Percentiles rank a stretch among this genome's conserved stretches.
These are phyloP conservation scores for Paecilomyces niveus DNA, from an alignment of 2,329 filamentous ascomycete species.

Conservation along the genomic window DNA sequence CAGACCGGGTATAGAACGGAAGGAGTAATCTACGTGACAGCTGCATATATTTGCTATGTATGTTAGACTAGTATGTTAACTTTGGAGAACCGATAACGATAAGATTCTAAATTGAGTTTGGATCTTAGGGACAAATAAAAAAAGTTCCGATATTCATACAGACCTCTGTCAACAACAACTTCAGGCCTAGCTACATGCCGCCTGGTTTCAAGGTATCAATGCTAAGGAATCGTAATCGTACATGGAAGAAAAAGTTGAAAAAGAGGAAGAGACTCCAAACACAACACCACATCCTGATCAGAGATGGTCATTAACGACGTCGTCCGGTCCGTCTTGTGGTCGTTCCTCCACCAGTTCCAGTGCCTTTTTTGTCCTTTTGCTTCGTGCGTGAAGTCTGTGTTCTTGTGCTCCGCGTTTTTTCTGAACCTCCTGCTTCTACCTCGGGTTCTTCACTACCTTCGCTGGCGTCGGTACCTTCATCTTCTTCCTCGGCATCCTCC, in stretches of 20 bases:
- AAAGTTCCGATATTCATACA: background rate
- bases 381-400: conserved; percentile 28
- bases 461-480: conserved; percentile 29
- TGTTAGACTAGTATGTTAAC: too few species aligned
- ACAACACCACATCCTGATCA: background rate
- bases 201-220: background rate
- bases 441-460: conserved; percentile 32
- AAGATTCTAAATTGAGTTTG: background rate
- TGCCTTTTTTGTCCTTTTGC: conserved; percentile 20
- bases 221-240: conserved; percentile 1
- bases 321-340: conserved; percentile 30
- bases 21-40: too few species aligned
- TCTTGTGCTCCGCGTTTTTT: conserved; percentile 26
- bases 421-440: conserved; percentile 28
- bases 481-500: conserved; percentile 33
- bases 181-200: background rate
- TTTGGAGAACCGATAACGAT: background rate
- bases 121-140: background rate
- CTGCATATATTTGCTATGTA: too few species aligned
- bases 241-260: conserved; percentile 11
- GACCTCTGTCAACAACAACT: background rate
- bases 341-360: conserved; percentile 24
- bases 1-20: too few species aligned
- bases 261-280: background rate
- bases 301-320: conserved; percentile 19